Conservation (phyloP, 805 yeast species). For the Ogataea methylovora region DNA sequence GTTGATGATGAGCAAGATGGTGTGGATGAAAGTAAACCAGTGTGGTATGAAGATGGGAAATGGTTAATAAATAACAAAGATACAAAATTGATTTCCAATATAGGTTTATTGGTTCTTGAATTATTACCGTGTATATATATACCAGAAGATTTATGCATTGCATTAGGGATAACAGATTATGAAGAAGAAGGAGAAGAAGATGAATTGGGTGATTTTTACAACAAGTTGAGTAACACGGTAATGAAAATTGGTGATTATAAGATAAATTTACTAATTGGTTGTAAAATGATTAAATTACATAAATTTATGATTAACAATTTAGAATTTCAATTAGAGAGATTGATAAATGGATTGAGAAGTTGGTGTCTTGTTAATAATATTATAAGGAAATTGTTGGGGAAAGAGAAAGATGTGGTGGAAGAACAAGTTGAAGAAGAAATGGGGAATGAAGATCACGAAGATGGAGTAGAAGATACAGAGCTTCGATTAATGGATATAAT, state of each 20-base stretch:
- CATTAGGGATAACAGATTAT: constrained; percentile 14
- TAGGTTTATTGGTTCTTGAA: constrained; percentile 20
- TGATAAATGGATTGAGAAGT: constrained; percentile 16
- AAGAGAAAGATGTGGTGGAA: neutral
- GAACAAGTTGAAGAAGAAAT: neutral
- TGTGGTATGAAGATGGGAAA: constrained; percentile 19
- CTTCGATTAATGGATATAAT: neutral
- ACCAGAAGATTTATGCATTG: constrained; percentile 21
- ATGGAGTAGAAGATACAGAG: neutral
- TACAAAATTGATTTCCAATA: constrained; percentile 5
- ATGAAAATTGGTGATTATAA: constrained; percentile 5
- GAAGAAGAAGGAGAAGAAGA: constrained; percentile 10
- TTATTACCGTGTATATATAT: constrained; percentile 25
- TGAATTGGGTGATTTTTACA: constrained; percentile 13
- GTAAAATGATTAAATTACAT: constrained; percentile 19
- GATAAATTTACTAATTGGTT: constrained; percentile 17
- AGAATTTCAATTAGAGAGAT: neutral
- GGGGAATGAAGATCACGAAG: neutral
- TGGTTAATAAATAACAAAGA: constrained; percentile 17
- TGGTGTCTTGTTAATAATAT: constrained; percentile 21
- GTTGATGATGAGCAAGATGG: neutral
- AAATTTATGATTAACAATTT: neutral
- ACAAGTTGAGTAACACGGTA: constrained; percentile 6
- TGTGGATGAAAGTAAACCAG: neutral
- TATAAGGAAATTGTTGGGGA: constrained; percentile 11